These are phyloP conservation scores for Macrocystidia cucumis DNA, from an alignment of 1,284 basidiomycete species.

Conservation along the genomic window DNA sequence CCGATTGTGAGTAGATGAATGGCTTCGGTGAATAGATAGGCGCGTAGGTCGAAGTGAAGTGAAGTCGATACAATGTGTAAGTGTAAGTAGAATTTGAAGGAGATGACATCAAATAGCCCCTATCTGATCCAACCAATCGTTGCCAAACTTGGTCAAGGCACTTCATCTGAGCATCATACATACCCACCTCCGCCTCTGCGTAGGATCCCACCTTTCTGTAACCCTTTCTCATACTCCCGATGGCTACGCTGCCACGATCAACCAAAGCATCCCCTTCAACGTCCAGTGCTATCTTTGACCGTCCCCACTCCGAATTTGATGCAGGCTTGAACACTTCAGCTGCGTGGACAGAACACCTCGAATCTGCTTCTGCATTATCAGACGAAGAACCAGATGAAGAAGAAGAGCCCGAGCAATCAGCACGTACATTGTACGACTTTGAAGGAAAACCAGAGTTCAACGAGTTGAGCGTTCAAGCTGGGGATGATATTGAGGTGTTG, in stretches of 20 bases:
- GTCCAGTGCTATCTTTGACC: slow-evolving; percentile 12
- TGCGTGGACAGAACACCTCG: slow-evolving; percentile 64
- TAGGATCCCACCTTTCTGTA: background rate
- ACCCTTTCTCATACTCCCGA: slow-evolving; percentile 2
- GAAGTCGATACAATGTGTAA: too few species aligned
- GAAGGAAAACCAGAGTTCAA: slow-evolving; percentile 66
- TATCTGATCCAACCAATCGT: too few species aligned
- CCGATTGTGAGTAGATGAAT: slow-evolving; percentile 35
- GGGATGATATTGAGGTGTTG: slow-evolving; percentile 58
- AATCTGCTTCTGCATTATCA: slow-evolving; percentile 28
- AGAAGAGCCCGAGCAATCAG: slow-evolving; percentile 34
- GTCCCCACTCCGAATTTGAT: slow-evolving; percentile 51
- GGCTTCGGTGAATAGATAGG: too few species aligned
- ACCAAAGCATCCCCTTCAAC: slow-evolving; percentile 13
- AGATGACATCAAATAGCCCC: too few species aligned
- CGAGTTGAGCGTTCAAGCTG: slow-evolving; percentile 57
- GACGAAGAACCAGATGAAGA: slow-evolving; percentile 26
- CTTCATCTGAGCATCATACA: too few species aligned
- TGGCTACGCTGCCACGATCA: slow-evolving; percentile 20
- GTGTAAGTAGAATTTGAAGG: too few species aligned
- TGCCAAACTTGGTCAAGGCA: too few species aligned
- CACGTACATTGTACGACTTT: slow-evolving; percentile 64
- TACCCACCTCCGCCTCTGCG: background rate
- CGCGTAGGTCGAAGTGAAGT: too few species aligned
- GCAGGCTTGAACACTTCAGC: slow-evolving; percentile 67